phyloP scores from a whole-genome alignment of 768 basidiomycete species.

The Leccinum olivaceopallidum region DNA sequence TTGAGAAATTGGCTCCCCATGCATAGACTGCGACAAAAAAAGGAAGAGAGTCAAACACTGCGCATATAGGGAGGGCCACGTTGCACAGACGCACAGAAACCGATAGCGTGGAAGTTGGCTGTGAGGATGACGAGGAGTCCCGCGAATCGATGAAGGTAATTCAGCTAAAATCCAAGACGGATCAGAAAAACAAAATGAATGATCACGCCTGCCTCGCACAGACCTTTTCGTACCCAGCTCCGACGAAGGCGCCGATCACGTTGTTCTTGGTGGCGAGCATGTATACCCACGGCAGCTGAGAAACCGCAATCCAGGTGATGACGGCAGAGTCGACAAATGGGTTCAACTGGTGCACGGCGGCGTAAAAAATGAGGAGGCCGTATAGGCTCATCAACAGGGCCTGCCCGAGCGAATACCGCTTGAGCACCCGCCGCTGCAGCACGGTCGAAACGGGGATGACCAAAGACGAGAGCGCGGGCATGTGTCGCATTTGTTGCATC shows the following conservation, averaged over 20 bases:
- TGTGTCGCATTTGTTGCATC: conserved; percentile 28
- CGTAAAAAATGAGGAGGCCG: conserved; percentile 43
- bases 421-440: conserved; percentile 44
- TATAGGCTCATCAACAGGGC: conserved; percentile 47
- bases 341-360: conserved; percentile 49
- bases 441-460: conserved; percentile 43
- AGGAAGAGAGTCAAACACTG: not conserved
- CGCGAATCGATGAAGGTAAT: conserved; percentile 71
- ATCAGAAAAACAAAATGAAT: not conserved
- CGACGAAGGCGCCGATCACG: conserved; percentile 54
- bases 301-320: conserved; percentile 51
- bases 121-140: conserved; percentile 58
- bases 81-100: conserved; percentile 46
- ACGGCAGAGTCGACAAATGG: conserved; percentile 52
- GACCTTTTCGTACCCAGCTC: conserved; percentile 70
- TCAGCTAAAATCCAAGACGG: conserved; percentile 47
- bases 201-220: not conserved
- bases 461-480: conserved; percentile 40
- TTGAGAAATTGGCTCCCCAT: conserved; percentile 50
- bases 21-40: conserved; percentile 48
- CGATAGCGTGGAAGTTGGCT: conserved; percentile 58
- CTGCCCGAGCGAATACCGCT: conserved; percentile 55
- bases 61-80: not conserved
- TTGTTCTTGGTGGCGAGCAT: conserved; percentile 73
- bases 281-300: conserved; percentile 66